Evolutionary conservation across 495 filamentous ascomycete species (phyloP).

Genomic region (Aspergillus saccharolyticus): DNA sequence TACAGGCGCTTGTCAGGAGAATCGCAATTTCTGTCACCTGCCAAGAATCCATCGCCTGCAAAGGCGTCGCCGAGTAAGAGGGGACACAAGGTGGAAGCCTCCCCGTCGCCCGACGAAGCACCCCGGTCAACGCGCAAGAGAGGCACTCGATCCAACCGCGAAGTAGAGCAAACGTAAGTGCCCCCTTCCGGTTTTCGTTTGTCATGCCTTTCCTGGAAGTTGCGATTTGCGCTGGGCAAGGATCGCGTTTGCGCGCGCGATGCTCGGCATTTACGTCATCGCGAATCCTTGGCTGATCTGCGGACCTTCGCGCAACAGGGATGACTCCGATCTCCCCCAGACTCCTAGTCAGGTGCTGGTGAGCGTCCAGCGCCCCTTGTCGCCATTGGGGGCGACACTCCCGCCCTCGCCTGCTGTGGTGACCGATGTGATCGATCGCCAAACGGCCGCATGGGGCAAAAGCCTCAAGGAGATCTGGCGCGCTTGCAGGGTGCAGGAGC

Average conservation of each 20-base stretch:
- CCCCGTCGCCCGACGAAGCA: conserved; percentile 30
- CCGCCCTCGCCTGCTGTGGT: conserved; percentile 83
- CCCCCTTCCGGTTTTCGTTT: not conserved
- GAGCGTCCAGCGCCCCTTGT: conserved; percentile 6
- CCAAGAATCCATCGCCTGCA: conserved; percentile 62
- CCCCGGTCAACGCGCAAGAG: conserved; percentile 28
- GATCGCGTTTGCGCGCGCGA: not conserved
- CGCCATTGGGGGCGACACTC: conserved; percentile 28
- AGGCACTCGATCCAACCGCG: conserved; percentile 38
- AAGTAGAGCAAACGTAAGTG: conserved; percentile 40
- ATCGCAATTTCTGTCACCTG: conserved; percentile 55
- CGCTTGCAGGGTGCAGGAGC: conserved; percentile 39
- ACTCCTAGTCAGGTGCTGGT: conserved; percentile 51
- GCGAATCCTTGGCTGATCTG: not conserved
- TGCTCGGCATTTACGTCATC: not conserved
- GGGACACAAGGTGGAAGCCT: conserved; percentile 37
- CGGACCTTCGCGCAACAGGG: conserved; percentile 15
- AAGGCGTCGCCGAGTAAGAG: conserved; percentile 69
- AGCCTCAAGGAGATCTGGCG: conserved; percentile 40
- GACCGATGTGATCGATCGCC: conserved; percentile 72
- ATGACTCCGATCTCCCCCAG: conserved; percentile 31
- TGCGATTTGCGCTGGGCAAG: not conserved
- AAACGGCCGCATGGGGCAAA: conserved; percentile 58
- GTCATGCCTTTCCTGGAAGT: not conserved
- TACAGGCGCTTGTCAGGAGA: conserved; percentile 59